Evolutionary conservation across 2,329 filamentous ascomycete genomes (phyloP).

Genomic region (Laburnicola sp.): DNA sequence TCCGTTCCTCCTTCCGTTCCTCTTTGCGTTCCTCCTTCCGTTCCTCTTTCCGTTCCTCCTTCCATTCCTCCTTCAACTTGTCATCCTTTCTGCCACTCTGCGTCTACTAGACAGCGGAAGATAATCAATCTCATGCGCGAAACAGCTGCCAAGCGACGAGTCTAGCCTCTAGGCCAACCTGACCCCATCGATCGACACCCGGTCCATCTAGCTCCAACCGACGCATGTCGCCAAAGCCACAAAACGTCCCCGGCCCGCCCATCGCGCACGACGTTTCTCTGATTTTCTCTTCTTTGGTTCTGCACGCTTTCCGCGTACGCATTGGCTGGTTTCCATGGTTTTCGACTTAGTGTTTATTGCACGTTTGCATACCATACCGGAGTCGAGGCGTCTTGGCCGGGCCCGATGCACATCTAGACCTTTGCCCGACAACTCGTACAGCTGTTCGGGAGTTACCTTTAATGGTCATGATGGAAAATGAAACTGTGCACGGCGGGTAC

Average conservation of each 20-base stretch:
- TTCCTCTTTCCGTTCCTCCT: no score
- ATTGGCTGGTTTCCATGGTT: background rate
- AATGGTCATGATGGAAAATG: constrained; percentile 25
- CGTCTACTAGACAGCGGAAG: background rate
- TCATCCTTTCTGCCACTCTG: background rate
- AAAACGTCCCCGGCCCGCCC: constrained; percentile 1
- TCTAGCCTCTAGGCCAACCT: background rate
- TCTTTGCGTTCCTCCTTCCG: no score
- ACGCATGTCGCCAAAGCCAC: background rate
- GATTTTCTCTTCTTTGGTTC: background rate
- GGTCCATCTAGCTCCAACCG: background rate
- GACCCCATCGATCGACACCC: constrained; percentile 2
- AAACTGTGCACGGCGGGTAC: constrained; percentile 27
- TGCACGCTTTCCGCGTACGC: background rate
- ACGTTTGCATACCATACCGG: constrained; percentile 5
- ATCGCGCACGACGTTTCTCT: background rate
- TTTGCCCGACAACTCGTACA: background rate
- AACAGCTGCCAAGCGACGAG: constrained; percentile 6
- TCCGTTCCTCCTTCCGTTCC: no score
- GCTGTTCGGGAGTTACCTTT: constrained; percentile 3
- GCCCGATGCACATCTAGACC: background rate
- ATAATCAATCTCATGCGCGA: background rate
- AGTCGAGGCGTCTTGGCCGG: constrained; percentile 13
- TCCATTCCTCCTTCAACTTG: background rate
- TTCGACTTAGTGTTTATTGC: background rate